A percentile compares a stretch with the other conserved stretches of the same genome.
phyloP scores from a whole-genome alignment of 768 basidiomycete species.

The Atractiella rhizophila region DNA sequence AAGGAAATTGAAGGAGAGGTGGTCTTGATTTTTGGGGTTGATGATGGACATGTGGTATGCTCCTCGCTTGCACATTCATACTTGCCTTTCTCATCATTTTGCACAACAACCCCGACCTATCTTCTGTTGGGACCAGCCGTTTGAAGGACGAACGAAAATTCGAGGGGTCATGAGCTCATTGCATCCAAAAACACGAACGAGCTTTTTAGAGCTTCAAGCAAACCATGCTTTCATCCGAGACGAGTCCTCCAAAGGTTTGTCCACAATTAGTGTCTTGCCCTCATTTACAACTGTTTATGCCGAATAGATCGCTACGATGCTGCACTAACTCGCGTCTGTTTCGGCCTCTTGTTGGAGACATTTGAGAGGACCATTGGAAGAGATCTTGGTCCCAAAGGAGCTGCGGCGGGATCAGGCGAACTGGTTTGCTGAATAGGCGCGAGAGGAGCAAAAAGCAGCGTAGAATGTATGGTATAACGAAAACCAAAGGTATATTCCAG shows the following conservation, averaged over 20 bases:
- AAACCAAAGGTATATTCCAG: too few relatives aligned
- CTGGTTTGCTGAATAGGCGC: constrained; percentile 59
- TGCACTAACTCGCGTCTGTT: constrained; percentile 31
- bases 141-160: constrained; percentile 61
- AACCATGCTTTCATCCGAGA: constrained; percentile 93
- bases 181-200: constrained; percentile 8
- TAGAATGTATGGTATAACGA: too few relatives aligned
- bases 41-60: constrained; percentile 27
- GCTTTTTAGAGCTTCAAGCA: constrained; percentile 89
- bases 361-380: constrained; percentile 68
- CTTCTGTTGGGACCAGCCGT: constrained; percentile 26
- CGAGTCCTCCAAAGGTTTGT: constrained; percentile 36
- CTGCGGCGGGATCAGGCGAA: constrained; percentile 30
- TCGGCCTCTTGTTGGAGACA: constrained; percentile 51
- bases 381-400: constrained; percentile 47
- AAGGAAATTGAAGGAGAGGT: constrained; percentile 41
- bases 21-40: constrained; percentile 87
- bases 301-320: constrained; percentile 75
- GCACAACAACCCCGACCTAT: background rate
- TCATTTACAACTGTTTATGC: background rate
- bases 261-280: background rate
- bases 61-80: background rate
- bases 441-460: too few relatives aligned
- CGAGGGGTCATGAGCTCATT: constrained; percentile 27
- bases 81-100: too few relatives aligned